Evolutionary conservation across 352 stramenopile species (phyloP), one percentile per base, ranked within the genome.

Genomic region (Phytophthora idaei): DNA sequence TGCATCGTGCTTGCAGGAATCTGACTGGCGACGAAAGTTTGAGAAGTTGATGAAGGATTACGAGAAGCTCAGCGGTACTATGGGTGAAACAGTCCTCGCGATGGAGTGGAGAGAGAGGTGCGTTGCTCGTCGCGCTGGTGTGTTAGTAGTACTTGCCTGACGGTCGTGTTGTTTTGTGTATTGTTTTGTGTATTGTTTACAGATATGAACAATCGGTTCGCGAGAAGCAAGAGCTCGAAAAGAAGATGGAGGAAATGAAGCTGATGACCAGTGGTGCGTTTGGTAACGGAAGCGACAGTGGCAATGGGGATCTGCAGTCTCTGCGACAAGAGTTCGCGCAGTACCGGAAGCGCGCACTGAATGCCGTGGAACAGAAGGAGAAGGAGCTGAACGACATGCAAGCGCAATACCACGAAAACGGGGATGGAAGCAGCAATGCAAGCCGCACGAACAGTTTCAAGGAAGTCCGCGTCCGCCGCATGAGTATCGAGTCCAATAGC

Each of bases 41-140:
- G 85, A 93, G 21, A 92, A 93, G 28, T 52, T 95, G 14, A 77
- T 85, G 71, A 89, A 88, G n/a, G 87, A 95, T 63, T 93, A 93
- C 53, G 82, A 93, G 39, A 95, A 94, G 39, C 75, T 95, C 1
- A 94, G 85, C 21, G 87, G 87, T 4, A 90, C 87, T 0, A 95
- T 95, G 87, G 87, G 87, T 5, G 87, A 94, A 57, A 94, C 87
- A 1, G 82, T 91, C 8, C 69, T 95, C 2, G 87, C 87, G 12
- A 95, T 88, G 17, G 87, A 95, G 47, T 95, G 87, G 87, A 85
- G 87, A 56, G 84, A 92, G 52, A 81, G 87, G 78, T 90, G 64
- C 0, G 50, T 45, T 67, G 2, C 1, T 55, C 4, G 12, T 49
- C 3, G 9, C 31, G 12, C 14, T 55, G 0, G 10, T 1, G 41